Base-by-base conservation (phyloP, 2,329 filamentous ascomycete species). In the Neodidymelliopsis sp. region DNA sequence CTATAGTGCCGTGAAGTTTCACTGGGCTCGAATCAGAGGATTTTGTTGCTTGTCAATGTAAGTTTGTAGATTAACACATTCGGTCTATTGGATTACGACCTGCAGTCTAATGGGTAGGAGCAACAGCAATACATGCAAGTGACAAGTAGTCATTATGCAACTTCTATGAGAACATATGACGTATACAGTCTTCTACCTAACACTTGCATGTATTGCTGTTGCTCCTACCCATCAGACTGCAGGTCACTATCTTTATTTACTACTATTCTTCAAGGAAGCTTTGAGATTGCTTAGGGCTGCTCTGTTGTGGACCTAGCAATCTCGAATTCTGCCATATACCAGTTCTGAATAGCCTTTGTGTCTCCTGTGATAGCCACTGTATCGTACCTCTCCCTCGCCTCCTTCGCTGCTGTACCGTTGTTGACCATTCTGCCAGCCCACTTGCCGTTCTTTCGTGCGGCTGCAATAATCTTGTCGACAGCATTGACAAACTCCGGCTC, bases 401-500 rank as follows among this genome's bases (percentile, higher is more conserved):
- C 67, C 68, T 79, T 79, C 4, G 73, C 72, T 10, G 43, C 46
- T 9, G 48, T 51, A 3, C 62, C 62, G 23, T 81, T 72, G 49
- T 79, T 79, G 1, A 75, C 73, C 71, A 81, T 73, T 2, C 77
- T 72, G 0, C 83, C 87, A 5, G 80, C 80, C 74, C 86, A 87
- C 72, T 88, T 89, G 15, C 85, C 85, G 9, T 86, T 80, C 53
- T 77, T 80, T 40, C 78, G 76, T 3, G 83, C 80, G 2, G 86
- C 85, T 10, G 74, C 74, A 8, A 85, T 74, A 18, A 63, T 65
- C 47, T 56, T 62, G 13, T 65, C 53, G 16, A 89, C 82, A 13
- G 86, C 86, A 24, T 75, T 75, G 23, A 82, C 74, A 50, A 89
- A 77, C 50, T 85, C 80, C 0, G 80, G 79, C 54, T 83, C 78